These are phyloP conservation scores for Colletotrichum tropicale DNA, from an alignment of 2,329 filamentous ascomycete genomes.

Conservation along the genomic window DNA sequence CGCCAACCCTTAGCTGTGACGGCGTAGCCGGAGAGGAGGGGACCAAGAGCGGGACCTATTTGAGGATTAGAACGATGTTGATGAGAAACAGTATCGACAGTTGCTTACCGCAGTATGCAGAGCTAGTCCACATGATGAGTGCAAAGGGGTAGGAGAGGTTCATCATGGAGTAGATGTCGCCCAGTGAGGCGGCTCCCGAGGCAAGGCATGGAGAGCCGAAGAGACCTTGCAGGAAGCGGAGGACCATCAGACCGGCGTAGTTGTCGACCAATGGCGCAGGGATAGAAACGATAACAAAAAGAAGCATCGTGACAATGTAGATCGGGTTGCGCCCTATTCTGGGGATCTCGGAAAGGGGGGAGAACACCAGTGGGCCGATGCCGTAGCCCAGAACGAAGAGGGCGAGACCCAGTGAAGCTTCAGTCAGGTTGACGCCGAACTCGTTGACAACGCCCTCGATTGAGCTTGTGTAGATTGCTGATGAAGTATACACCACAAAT, in stretches of 20 bases:
- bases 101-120: slow-evolving; percentile 37
- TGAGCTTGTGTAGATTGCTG: slow-evolving; percentile 52
- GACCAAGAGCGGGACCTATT: slow-evolving; percentile 56
- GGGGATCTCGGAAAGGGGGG: slow-evolving; percentile 70
- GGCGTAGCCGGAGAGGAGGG: slow-evolving; percentile 64
- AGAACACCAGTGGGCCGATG: slow-evolving; percentile 68
- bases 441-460: slow-evolving; percentile 51
- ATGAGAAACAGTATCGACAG: background rate
- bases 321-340: slow-evolving; percentile 70
- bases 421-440: slow-evolving; percentile 56
- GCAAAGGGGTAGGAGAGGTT: slow-evolving; percentile 55
- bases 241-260: slow-evolving; percentile 66
- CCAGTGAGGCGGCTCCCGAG: slow-evolving; percentile 57
- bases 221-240: slow-evolving; percentile 70
- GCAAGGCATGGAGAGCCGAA: slow-evolving; percentile 70
- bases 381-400: slow-evolving; percentile 70
- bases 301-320: slow-evolving; percentile 70
- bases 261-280: slow-evolving; percentile 67
- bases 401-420: slow-evolving; percentile 61
- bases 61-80: background rate
- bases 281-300: slow-evolving; percentile 71
- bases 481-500: slow-evolving; percentile 60
- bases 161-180: slow-evolving; percentile 59
- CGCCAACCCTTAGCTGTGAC: slow-evolving; percentile 63
- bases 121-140: slow-evolving; percentile 60